Percentiles rank a stretch among this genome's conserved stretches.
These are phyloP conservation scores for Syncephalis plumigaleata DNA, from an alignment of 371 early-diverging fungal species.

Conservation along the genomic window DNA sequence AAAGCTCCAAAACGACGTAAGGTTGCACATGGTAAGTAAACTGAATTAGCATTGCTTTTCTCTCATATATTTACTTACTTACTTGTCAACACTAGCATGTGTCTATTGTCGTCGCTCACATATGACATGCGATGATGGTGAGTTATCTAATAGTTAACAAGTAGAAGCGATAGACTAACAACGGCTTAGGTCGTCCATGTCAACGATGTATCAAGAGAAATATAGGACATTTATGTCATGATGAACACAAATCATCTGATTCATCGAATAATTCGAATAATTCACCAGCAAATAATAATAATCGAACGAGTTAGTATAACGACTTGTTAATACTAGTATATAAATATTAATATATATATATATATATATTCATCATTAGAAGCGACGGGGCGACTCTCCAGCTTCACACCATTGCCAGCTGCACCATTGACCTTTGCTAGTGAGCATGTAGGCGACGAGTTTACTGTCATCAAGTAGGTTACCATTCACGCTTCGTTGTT, in stretches of 20 bases:
- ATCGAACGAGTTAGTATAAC: neutral
- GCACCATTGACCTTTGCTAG: conserved; percentile 52
- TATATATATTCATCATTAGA: too few relatives aligned
- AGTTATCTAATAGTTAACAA: neutral
- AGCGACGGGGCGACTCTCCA: conserved; percentile 1
- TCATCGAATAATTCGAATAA: neutral
- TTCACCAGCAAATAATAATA: conserved; percentile 1
- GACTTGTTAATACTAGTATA: conserved; percentile 1
- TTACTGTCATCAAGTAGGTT: conserved; percentile 45
- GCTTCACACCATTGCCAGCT: conserved; percentile 9
- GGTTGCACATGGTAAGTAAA: conserved; percentile 45
- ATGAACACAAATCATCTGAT: conserved; percentile 34
- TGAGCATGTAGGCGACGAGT: conserved; percentile 65
- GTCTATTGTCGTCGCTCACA: conserved; percentile 74
- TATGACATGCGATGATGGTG: conserved; percentile 72
- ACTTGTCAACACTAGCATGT: conserved; percentile 25
- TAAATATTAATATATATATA: too few relatives aligned
- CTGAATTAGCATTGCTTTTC: neutral
- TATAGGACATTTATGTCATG: conserved; percentile 82
- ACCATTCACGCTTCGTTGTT: neutral
- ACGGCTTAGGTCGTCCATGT: conserved; percentile 58
- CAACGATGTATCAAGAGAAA: conserved; percentile 84
- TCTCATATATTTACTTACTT: neutral
- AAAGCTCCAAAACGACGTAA: conserved; percentile 50
- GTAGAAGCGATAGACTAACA: neutral